These are phyloP conservation scores for Malus asiatica DNA, from an alignment of 306 rosid genomes.

Conservation along the genomic window DNA sequence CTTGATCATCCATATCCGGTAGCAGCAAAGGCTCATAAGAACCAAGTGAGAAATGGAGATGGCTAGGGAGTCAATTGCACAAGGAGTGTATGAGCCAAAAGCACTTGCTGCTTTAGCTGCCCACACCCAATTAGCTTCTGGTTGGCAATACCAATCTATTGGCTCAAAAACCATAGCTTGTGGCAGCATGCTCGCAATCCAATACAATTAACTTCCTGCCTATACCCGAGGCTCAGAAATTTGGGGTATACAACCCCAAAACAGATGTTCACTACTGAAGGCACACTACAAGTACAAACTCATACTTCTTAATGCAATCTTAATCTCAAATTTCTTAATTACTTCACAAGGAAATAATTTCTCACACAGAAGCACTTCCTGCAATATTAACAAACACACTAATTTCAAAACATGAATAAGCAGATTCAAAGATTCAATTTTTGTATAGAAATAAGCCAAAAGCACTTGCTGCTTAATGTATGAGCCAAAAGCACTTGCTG, in stretches of 20 bases:
- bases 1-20: constrained; percentile 51
- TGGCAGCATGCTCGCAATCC: too few species aligned
- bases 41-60: constrained; percentile 57
- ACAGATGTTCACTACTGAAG: neutral
- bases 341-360: neutral
- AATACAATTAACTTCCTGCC: too few species aligned
- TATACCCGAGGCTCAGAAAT: too few species aligned
- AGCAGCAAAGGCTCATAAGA: constrained; percentile 52
- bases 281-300: neutral
- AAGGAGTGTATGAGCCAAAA: constrained; percentile 80
- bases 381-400: neutral
- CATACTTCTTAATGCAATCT: neutral
- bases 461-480: too few species aligned
- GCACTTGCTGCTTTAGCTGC: constrained; percentile 38
- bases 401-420: neutral
- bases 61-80: constrained; percentile 68
- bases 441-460: neutral
- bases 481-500: too few species aligned
- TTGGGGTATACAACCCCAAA: constrained; percentile 1
- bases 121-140: constrained; percentile 55
- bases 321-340: neutral
- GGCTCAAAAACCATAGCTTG: constrained; percentile 47
- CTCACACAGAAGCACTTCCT: constrained; percentile 1
- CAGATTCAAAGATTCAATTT: neutral
- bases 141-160: constrained; percentile 72